Evolutionary conservation across 257 asterid species (phyloP), one percentile per base, ranked within the genome.

Genomic region (Ehretia macrophylla): DNA sequence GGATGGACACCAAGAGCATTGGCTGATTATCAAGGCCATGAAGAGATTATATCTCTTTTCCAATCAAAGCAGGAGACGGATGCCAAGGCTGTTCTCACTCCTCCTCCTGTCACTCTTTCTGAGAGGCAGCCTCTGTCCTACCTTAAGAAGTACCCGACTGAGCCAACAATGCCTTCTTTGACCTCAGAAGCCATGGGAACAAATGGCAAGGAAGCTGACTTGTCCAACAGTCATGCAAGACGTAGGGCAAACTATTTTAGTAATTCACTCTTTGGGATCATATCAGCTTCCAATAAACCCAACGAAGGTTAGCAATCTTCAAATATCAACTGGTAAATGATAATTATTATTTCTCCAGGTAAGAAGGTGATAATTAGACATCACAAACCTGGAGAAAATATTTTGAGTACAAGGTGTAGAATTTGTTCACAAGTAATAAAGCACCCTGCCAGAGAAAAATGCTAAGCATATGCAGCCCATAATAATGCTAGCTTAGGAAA

Each of bases 241-340:
- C 69, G 63, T 54, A 74, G 72, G 58, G 62, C 75, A 0, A 72
- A 66, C 60, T 58, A 40, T 59, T 75, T 73, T 21, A 82, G 69
- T 49, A 81, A 87, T 44, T 90, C 96, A 8, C 86, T 90, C 22
- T 87, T 84, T 0, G 93, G 95, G 71, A 80, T 90, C 71, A 58
- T 87, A 65, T 72, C 96, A 32, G 72, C 84, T 42, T 65, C 74
- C 45, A 62, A 57, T 19, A 75, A 59, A 58, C 77, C 67, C 17
- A 77, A 44, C 51, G 72, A 66, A 66, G 95, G 96, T 83, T 48
- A 70, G 68, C 39, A 8, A 10, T 17, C 21, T 38, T 60, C 32
- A 16, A 27, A 32, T 57, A 19, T 66, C 42, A 42, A 1, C 17
- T 45, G 17, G 51, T 19, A 17, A 20, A 61, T 47, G 18, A 8